Evolutionary conservation across 768 basidiomycete genomes (phyloP).

Genomic region (Xerocomus potaroensis): DNA sequence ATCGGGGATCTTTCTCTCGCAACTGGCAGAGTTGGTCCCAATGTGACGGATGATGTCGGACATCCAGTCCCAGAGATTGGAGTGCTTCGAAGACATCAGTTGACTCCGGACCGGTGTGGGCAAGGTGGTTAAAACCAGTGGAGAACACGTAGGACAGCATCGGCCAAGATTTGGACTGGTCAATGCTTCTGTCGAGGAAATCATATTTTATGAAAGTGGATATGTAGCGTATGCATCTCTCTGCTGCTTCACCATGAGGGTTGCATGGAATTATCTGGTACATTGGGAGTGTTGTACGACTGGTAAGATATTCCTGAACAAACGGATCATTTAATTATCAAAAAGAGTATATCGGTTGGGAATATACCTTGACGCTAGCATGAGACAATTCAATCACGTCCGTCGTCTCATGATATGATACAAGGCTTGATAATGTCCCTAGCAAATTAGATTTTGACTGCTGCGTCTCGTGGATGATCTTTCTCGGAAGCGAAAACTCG

Average conservation of each 20-base stretch:
- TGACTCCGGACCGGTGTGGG: background rate
- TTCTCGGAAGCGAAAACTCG: too few species aligned
- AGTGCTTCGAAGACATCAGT: background rate
- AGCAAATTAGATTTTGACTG: too few species aligned
- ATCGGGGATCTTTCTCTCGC: too few species aligned
- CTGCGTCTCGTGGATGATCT: too few species aligned
- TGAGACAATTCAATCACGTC: background rate
- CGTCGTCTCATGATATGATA: background rate
- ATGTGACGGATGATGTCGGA: too few species aligned
- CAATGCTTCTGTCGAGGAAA: too few species aligned
- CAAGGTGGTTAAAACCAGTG: background rate
- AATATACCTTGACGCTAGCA: background rate
- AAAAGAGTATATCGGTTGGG: background rate
- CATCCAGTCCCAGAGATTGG: too few species aligned
- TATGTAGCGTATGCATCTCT: background rate
- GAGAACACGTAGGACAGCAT: conserved; percentile 1
- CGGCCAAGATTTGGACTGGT: background rate
- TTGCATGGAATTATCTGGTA: background rate
- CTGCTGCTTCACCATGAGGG: background rate
- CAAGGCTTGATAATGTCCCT: background rate
- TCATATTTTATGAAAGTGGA: background rate
- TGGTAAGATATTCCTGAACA: too few species aligned
- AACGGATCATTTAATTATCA: background rate
- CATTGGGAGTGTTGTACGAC: background rate
- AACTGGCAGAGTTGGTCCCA: too few species aligned